Percentiles rank a stretch among this genome's conserved stretches.
Conservation (phyloP, 495 filamentous ascomycete species). For the Pyrenula massariospora region DNA sequence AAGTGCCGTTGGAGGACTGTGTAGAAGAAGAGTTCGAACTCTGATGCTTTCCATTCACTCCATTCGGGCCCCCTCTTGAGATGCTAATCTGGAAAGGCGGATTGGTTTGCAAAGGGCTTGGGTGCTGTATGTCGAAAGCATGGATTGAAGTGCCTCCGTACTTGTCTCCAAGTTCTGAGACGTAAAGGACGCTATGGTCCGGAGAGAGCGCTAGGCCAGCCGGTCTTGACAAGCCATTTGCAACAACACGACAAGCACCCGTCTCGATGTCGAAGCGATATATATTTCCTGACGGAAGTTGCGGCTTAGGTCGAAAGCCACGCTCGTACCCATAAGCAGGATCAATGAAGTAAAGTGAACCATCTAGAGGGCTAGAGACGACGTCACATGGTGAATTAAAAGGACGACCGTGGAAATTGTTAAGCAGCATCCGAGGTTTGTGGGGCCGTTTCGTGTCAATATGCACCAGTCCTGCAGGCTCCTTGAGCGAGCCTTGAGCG, state of each 20-base stretch:
- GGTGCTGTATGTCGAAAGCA: conserved; percentile 4
- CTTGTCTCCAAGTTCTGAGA: conserved; percentile 29
- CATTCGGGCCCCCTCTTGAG: neutral
- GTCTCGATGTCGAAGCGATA: conserved; percentile 41
- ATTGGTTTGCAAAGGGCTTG: neutral
- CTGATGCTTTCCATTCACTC: neutral
- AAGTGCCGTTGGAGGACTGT: neutral
- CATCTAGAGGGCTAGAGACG: conserved; percentile 22
- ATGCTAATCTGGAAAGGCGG: neutral
- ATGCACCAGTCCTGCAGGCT: conserved; percentile 34
- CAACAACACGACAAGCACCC: conserved; percentile 32
- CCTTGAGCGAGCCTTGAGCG: conserved; percentile 35
- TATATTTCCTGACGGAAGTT: conserved; percentile 30
- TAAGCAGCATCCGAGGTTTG: conserved; percentile 18
- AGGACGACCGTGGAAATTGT: conserved; percentile 28
- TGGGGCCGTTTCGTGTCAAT: conserved; percentile 23
- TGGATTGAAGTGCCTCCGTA: conserved; percentile 13
- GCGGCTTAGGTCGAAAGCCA: conserved; percentile 29
- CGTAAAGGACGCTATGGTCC: conserved; percentile 32
- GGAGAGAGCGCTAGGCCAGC: conserved; percentile 38
- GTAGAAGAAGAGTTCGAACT: neutral
- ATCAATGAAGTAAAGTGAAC: conserved; percentile 46
- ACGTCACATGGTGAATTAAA: conserved; percentile 39
- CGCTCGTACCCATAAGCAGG: conserved; percentile 34
- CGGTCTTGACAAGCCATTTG: conserved; percentile 34